Conservation (phyloP, 73 alveolate species). For the Blepharisma japonicum region DNA sequence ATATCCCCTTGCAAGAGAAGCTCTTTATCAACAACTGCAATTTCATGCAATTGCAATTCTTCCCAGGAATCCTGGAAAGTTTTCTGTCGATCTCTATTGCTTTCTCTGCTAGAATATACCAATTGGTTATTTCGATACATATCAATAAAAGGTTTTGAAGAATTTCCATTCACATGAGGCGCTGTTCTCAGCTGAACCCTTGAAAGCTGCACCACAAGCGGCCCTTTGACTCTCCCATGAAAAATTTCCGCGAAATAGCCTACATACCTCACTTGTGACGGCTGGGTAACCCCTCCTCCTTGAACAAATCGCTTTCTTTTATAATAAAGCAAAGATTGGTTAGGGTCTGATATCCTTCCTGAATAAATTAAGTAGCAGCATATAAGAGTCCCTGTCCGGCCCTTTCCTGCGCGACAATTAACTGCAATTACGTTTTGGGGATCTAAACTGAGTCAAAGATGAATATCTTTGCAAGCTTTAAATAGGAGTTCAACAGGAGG, state of each 20-base stretch:
- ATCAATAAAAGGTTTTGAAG: background rate
- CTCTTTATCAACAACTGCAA: background rate
- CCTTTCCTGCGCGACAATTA: slow-evolving; percentile 95
- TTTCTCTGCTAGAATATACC: background rate
- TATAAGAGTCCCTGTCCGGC: slow-evolving; percentile 90
- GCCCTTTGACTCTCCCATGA: background rate
- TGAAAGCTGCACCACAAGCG: background rate
- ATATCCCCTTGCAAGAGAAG: background rate
- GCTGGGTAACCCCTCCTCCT: slow-evolving; percentile 86
- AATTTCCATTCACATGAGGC: background rate
- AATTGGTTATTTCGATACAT: background rate
- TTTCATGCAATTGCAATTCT: background rate
- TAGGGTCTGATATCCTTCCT: slow-evolving; percentile 54
- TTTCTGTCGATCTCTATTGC: background rate
- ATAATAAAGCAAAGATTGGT: slow-evolving; percentile 77
- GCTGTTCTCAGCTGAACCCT: background rate
- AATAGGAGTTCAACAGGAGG: slow-evolving; percentile 31
- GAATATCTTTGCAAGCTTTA: slow-evolving; percentile 20
- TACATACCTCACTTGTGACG: slow-evolving; percentile 79
- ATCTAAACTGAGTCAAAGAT: slow-evolving; percentile 2
- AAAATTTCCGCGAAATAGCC: slow-evolving; percentile 49
- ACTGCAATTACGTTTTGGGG: slow-evolving; percentile 71
- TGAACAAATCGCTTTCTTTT: slow-evolving; percentile 75
- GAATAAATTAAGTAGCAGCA: slow-evolving; percentile 80
- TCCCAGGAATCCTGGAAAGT: background rate